Percentiles rank a stretch among this genome's conserved stretches.
Conservation (phyloP, 768 basidiomycete genomes). For the Trametes cubensis region DNA sequence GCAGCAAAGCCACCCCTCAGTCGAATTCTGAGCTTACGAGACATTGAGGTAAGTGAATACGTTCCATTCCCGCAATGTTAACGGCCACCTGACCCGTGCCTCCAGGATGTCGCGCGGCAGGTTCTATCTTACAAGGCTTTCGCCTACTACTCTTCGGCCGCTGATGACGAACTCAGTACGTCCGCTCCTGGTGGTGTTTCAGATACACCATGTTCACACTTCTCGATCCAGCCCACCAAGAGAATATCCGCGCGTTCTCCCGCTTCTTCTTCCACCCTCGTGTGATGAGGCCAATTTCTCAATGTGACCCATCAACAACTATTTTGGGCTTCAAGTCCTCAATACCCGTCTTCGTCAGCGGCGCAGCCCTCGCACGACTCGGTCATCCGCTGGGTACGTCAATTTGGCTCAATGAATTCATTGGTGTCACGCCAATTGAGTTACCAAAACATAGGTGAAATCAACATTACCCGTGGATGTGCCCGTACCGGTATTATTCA, state of each 20-base stretch:
- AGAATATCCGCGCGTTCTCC: constrained; percentile 80
- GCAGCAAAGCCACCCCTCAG: constrained; percentile 64
- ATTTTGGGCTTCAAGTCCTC: constrained; percentile 72
- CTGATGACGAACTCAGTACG: constrained; percentile 84
- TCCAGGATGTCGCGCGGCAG: constrained; percentile 68
- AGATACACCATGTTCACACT: background rate
- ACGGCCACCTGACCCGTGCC: background rate
- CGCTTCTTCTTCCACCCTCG: constrained; percentile 88
- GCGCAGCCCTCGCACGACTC: constrained; percentile 80
- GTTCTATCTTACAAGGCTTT: constrained; percentile 74
- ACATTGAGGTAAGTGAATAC: constrained; percentile 68
- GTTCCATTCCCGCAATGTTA: background rate
- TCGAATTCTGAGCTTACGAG: constrained; percentile 72
- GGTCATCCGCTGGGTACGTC: constrained; percentile 76
- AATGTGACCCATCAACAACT: constrained; percentile 69
- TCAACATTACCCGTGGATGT: constrained; percentile 76
- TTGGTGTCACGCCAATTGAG: too few relatives aligned
- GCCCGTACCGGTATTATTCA: constrained; percentile 73
- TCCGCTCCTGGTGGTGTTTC: constrained; percentile 14
- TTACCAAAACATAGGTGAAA: constrained; percentile 57
- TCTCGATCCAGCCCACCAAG: constrained; percentile 50
- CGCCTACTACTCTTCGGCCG: constrained; percentile 84
- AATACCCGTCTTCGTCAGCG: constrained; percentile 83
- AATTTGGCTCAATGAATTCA: background rate
- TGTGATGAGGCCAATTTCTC: constrained; percentile 68